Evolutionary conservation across 352 stramenopile genomes (phyloP), one percentile per base, ranked within the genome.

Genomic region (Globisporangium carolinianum): DNA sequence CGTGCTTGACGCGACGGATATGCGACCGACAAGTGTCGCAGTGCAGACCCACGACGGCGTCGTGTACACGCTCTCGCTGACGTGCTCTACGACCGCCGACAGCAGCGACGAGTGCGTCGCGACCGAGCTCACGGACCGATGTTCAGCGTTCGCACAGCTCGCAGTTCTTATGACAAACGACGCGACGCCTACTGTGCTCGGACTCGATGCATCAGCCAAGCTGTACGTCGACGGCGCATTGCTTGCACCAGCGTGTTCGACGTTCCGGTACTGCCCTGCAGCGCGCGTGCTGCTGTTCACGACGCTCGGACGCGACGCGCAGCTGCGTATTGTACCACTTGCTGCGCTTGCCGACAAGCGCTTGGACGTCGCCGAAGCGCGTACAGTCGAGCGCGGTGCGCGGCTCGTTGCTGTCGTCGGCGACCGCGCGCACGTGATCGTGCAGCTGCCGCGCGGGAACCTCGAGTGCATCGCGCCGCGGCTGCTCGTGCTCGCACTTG

Each of bases 371-470:
- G 71, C 48, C 39, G 75, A 83, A 58, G 55, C 68, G 10, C 74
- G 81, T 3, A 60, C 67, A n/a, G 68, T 91, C 39, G 84, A 91
- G 37, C 81, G 75, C 14, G 84, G 84, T 2, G 73, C 84, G 11
- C 65, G 71, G 6, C 65, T 94, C 7, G 73, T 94, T 14, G 79
- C 70, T 6, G 74, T 79, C 4, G 52, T 89, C 5, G 68, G 68
- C 32, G 66, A 84, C 37, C 65, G 71, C 47, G 76, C 81, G 4
- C 75, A 68, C 48, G 79, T 89, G 5, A 65, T 91, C 53, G 63
- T 91, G 39, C 79, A 94, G 61, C 79, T 91, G 68, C 76, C 79
- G 15, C 81, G 84, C 9, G 84, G 84, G 38, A 94, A 94, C 38
- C 61, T 94, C 1, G 84, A 92, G 59, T 83, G 68, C 39, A 73